phyloP scores from a whole-genome alignment of 257 asterid genomes.

The Anisodus acutangulus region DNA sequence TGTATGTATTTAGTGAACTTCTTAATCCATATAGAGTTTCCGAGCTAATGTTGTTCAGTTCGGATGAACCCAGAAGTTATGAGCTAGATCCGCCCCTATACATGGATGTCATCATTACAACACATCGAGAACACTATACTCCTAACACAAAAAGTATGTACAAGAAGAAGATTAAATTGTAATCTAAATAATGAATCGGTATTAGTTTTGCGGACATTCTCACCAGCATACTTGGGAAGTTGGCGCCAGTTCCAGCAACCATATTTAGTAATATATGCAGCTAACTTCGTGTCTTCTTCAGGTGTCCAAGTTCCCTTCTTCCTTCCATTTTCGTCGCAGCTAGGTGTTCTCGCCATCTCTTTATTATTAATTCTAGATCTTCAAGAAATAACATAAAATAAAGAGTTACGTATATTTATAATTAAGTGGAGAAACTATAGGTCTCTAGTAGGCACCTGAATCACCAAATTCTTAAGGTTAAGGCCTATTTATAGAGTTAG shows the following conservation, averaged over 20 bases:
- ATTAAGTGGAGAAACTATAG: neutral
- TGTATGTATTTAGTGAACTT: neutral
- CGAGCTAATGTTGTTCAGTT: neutral
- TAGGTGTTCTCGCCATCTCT: slow-evolving; percentile 22
- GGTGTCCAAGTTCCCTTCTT: slow-evolving; percentile 29
- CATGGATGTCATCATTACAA: neutral
- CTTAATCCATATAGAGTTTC: no score
- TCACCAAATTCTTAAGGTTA: neutral
- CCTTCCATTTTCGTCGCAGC: slow-evolving; percentile 12
- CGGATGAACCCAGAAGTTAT: no score
- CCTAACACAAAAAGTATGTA: no score
- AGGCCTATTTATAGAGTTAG: neutral
- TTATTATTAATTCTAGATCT: neutral
- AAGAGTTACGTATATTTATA: neutral
- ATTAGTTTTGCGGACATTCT: neutral
- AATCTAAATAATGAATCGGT: no score
- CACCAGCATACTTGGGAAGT: slow-evolving; percentile 33
- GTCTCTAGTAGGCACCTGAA: neutral
- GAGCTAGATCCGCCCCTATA: no score
- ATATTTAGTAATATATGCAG: slow-evolving; percentile 31
- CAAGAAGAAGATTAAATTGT: no score
- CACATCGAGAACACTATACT: no score
- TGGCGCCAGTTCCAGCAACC: slow-evolving; percentile 37
- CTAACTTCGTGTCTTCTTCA: slow-evolving; percentile 33
- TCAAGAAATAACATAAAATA: neutral